A percentile compares a stretch with the other conserved stretches of the same genome.
These are phyloP conservation scores for Purpureocillium takamizusanense DNA, from an alignment of 2,329 filamentous ascomycete species.

Conservation along the genomic window DNA sequence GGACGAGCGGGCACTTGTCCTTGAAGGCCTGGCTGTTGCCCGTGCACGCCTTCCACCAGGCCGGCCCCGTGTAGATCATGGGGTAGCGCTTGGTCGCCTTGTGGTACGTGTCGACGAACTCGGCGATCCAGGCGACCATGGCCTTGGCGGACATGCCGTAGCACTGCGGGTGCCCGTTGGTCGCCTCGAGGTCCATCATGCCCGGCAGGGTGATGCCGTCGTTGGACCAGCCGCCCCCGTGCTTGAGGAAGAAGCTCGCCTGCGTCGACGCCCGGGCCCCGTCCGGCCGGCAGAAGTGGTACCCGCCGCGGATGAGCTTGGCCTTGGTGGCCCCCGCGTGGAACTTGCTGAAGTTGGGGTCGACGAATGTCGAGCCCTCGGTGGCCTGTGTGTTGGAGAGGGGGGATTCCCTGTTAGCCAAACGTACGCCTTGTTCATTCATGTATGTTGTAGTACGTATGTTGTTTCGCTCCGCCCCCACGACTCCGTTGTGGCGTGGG, in stretches of 20 bases:
- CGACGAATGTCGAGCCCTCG: slow-evolving; percentile 37
- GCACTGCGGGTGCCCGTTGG: slow-evolving; percentile 24
- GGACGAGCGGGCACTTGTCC: slow-evolving; percentile 33
- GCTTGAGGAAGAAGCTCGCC: slow-evolving; percentile 39
- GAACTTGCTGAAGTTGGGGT: slow-evolving; percentile 34
- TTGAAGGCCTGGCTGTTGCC: slow-evolving; percentile 37
- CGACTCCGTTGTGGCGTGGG: no score
- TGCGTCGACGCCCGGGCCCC: slow-evolving; percentile 32
- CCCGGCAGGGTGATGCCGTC: slow-evolving; percentile 46
- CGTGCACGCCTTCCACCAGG: slow-evolving; percentile 44
- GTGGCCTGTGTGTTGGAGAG: slow-evolving; percentile 41
- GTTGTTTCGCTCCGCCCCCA: no score
- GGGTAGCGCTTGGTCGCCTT: slow-evolving; percentile 35
- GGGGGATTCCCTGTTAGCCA: no score
- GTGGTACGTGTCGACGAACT: slow-evolving; percentile 42
- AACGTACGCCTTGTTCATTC: no score
- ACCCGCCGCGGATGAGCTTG: slow-evolving; percentile 43
- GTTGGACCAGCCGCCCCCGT: slow-evolving; percentile 43
- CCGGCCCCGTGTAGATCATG: slow-evolving; percentile 40
- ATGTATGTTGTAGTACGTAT: no score
- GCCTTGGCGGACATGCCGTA: slow-evolving; percentile 31
- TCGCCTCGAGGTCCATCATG: slow-evolving; percentile 44
- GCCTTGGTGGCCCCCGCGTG: slow-evolving; percentile 39
- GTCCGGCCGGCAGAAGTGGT: slow-evolving; percentile 44
- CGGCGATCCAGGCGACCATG: slow-evolving; percentile 41